Evolutionary conservation across 1,284 basidiomycete species (phyloP).

Genomic region (Sanghuangporus baumii): DNA sequence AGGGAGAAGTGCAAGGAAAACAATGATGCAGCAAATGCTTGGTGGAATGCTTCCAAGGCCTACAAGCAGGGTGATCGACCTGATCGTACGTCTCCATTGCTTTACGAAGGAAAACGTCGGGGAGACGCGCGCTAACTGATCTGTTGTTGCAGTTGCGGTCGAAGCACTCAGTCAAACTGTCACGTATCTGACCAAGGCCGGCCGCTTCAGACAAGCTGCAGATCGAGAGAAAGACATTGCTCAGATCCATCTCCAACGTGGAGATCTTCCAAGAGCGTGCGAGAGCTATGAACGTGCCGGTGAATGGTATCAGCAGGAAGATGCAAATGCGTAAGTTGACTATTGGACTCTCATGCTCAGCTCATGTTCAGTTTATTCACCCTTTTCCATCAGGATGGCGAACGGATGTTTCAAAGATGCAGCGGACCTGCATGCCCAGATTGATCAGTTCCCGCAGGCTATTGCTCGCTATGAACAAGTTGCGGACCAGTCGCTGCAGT

Average conservation of each 20-base stretch:
- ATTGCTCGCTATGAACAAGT: slow-evolving; percentile 90
- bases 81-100: slow-evolving; percentile 51
- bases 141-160: slow-evolving; percentile 67
- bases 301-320: slow-evolving; percentile 98
- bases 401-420: slow-evolving; percentile 96
- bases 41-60: slow-evolving; percentile 94
- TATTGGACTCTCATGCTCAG: slow-evolving; percentile 1
- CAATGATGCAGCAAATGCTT: slow-evolving; percentile 94
- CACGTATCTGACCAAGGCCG: slow-evolving; percentile 75
- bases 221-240: slow-evolving; percentile 97
- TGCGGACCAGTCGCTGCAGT: slow-evolving; percentile 79
- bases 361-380: background rate
- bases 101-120: background rate
- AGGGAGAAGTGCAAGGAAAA: slow-evolving; percentile 80
- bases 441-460: slow-evolving; percentile 82
- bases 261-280: slow-evolving; percentile 67
- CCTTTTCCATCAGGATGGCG: slow-evolving; percentile 64
- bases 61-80: slow-evolving; percentile 81
- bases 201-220: slow-evolving; percentile 95
- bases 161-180: slow-evolving; percentile 87
- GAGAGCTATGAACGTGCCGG: slow-evolving; percentile 90
- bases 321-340: slow-evolving; percentile 82
- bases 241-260: slow-evolving; percentile 82
- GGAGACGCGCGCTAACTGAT: slow-evolving; percentile 16
- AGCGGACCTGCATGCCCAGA: slow-evolving; percentile 88